These are phyloP conservation scores for Paragyromitra xinjiangensis DNA, from an alignment of 495 filamentous ascomycete species.

Conservation along the genomic window DNA sequence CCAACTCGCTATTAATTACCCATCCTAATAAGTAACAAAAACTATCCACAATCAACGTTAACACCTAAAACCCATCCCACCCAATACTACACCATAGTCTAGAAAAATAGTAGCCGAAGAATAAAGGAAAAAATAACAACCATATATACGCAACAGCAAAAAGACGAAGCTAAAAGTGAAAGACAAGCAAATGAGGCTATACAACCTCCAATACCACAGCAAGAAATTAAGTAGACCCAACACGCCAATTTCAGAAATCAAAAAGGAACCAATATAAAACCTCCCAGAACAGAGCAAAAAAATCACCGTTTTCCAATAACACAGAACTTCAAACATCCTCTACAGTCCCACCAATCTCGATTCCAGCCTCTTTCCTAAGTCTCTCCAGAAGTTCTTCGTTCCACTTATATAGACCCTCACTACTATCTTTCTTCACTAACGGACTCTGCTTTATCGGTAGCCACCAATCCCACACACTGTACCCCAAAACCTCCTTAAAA, in stretches of 20 bases:
- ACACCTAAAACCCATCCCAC: conserved; percentile 10
- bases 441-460: conserved; percentile 71
- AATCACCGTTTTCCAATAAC: not conserved
- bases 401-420: conserved; percentile 59
- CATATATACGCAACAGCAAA: conserved; percentile 9
- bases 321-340: not conserved
- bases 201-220: conserved; percentile 15
- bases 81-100: conserved; percentile 6
- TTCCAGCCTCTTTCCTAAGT: conserved; percentile 53
- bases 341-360: conserved; percentile 7
- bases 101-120: conserved; percentile 2
- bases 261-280: conserved; percentile 30
- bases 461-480: conserved; percentile 74
- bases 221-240: conserved; percentile 7
- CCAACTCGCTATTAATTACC: conserved; percentile 12
- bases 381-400: conserved; percentile 53
- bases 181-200: conserved; percentile 12
- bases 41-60: conserved; percentile 19
- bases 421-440: conserved; percentile 64
- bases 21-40: conserved; percentile 13
- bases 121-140: not conserved
- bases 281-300: conserved; percentile 1
- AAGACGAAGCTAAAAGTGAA: conserved; percentile 4
- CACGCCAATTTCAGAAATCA: conserved; percentile 28
- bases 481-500: conserved; percentile 78